Percentiles rank a stretch among this genome's conserved stretches.
phyloP scores from a whole-genome alignment of 164 flowering plant species.

The Warburgia ugandensis region DNA sequence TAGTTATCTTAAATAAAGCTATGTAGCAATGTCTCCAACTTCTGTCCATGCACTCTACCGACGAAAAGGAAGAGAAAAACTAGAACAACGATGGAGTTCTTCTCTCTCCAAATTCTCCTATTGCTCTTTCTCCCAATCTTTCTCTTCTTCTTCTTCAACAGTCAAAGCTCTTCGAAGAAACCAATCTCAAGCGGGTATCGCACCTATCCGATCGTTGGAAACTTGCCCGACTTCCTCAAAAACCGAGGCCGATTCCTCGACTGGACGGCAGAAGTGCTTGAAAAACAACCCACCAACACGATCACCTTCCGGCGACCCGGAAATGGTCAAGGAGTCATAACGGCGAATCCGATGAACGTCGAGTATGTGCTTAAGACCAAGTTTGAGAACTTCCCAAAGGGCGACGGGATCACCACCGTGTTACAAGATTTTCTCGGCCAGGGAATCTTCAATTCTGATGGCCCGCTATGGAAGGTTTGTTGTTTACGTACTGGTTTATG shows the following conservation, averaged over 20 bases:
- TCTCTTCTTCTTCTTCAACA: slow-evolving; percentile 18
- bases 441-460: slow-evolving; percentile 56
- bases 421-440: slow-evolving; percentile 44
- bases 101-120: slow-evolving; percentile 14
- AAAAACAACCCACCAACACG: slow-evolving; percentile 34
- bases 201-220: slow-evolving; percentile 44
- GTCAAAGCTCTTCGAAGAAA: slow-evolving; percentile 1
- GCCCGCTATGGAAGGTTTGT: slow-evolving; percentile 31
- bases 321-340: slow-evolving; percentile 21
- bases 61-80: background rate
- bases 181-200: slow-evolving; percentile 26
- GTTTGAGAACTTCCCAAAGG: slow-evolving; percentile 53
- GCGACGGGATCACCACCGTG: slow-evolving; percentile 19
- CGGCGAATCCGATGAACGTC: slow-evolving; percentile 38
- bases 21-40: too few species aligned
- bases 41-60: too few species aligned
- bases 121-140: slow-evolving; percentile 13
- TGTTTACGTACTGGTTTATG: background rate
- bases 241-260: slow-evolving; percentile 58
- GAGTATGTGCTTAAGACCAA: slow-evolving; percentile 48
- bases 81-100: slow-evolving; percentile 7
- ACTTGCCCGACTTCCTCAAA: slow-evolving; percentile 34
- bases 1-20: too few species aligned
- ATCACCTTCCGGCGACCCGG: slow-evolving; percentile 41
- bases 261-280: slow-evolving; percentile 44